Conservation (phyloP, 2,329 filamentous ascomycete species). For the Scedosporium apiospermum region DNA sequence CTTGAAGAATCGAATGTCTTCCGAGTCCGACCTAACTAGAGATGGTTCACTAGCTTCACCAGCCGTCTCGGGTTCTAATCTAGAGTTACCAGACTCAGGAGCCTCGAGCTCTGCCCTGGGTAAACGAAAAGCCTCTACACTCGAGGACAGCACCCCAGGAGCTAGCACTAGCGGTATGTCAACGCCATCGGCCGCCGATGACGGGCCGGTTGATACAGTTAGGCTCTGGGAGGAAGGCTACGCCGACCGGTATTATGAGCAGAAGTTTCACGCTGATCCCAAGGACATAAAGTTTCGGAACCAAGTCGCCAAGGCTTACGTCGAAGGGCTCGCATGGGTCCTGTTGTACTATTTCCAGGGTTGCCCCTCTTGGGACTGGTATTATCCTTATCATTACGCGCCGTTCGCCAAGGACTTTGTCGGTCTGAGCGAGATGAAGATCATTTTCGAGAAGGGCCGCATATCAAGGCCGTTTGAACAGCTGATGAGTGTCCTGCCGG, state of each 20-base stretch:
- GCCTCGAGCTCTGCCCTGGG: constrained; percentile 31
- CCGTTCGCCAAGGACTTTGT: constrained; percentile 95
- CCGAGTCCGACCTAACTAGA: neutral
- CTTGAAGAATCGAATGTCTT: constrained; percentile 63
- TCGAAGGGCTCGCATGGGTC: constrained; percentile 92
- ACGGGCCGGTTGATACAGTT: constrained; percentile 68
- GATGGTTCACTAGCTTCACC: neutral
- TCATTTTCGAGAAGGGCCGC: constrained; percentile 73
- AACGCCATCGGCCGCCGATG: constrained; percentile 36
- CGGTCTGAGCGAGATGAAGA: constrained; percentile 66
- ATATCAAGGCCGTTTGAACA: constrained; percentile 93
- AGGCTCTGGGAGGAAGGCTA: constrained; percentile 94
- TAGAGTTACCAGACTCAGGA: neutral
- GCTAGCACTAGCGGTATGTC: constrained; percentile 28
- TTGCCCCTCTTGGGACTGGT: constrained; percentile 98
- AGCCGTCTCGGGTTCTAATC: neutral
- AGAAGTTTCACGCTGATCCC: constrained; percentile 82
- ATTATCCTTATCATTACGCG: constrained; percentile 96
- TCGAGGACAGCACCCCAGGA: constrained; percentile 53
- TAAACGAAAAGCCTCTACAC: constrained; percentile 68
- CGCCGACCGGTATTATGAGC: constrained; percentile 89
- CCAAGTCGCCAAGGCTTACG: constrained; percentile 82
- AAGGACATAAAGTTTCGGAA: constrained; percentile 79
- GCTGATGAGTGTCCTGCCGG: constrained; percentile 93
- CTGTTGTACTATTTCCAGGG: constrained; percentile 96